A percentile compares a stretch with the other conserved stretches of the same genome.
Evolutionary conservation across 352 stramenopile genomes (phyloP).

Genomic region (Phytophthora cajani): DNA sequence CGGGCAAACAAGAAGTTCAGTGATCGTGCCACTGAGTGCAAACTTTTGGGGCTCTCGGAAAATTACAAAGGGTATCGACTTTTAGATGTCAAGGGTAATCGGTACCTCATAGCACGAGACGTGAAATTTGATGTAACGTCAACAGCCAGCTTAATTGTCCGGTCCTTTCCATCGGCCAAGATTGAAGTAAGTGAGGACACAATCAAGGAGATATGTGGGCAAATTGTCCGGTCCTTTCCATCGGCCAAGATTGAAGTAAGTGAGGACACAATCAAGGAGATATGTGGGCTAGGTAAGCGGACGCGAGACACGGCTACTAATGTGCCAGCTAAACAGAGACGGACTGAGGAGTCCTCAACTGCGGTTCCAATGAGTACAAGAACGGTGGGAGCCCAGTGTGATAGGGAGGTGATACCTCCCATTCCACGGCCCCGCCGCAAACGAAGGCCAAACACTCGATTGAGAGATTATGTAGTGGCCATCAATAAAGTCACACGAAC

Average conservation of each 20-base stretch:
- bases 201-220: too few relatives aligned
- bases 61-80: background rate
- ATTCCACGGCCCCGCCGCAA: background rate
- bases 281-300: background rate
- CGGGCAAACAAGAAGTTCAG: background rate
- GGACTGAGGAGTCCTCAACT: background rate
- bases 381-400: background rate
- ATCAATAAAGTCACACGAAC: background rate
- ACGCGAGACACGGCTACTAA: background rate
- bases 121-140: constrained; percentile 7
- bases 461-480: background rate
- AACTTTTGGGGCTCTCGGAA: background rate
- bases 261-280: background rate
- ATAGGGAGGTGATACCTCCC: background rate
- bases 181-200: too few relatives aligned
- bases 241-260: background rate
- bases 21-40: background rate
- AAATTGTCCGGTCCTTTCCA: constrained; percentile 6
- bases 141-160: background rate
- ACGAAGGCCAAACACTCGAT: background rate
- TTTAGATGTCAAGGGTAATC: constrained; percentile 14
- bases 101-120: constrained; percentile 4
- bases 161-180: too few relatives aligned
- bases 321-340: background rate
- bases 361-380: background rate